Base-by-base conservation (phyloP, 306 rosid species). In the Psophocarpus tetragonolobus region DNA sequence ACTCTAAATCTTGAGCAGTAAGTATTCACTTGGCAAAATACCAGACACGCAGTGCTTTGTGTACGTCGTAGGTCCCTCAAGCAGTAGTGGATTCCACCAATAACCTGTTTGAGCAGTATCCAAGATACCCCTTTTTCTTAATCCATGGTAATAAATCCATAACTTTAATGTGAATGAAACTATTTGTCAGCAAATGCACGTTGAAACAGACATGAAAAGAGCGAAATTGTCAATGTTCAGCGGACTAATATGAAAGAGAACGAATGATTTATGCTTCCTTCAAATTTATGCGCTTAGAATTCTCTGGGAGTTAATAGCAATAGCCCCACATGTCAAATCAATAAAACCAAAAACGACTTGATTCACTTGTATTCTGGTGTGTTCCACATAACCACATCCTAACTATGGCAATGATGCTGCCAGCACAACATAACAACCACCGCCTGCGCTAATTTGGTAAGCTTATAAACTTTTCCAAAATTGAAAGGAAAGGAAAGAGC, bases 301-400 rank as follows among this genome's bases (percentile, higher is more conserved):
- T 78, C 79, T 58, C 27, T 50, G 35, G 64, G 78, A 13, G 20
- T 29, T 72, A 68, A 50, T 18, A 50, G 48, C 39, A 50, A 73
- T 41, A 74, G 64, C 73, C 88, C 89, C 86, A 82, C 90, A 32
- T 82, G 85, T 80, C 84, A 80, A 65, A 48, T 82, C 87, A 65
- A 81, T 60, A 57, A 85, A 75, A 68, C 75, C 30, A 41, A 69
- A 67, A 45, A 68, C 24, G 23, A 76, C 51, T 67, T 13, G 74
- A 78, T 80, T 60, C 47, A 77, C 56, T 71, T 41, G 51, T 77
- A 76, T 66, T 78, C 57, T 61, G 71, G 82, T 63, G 74, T 68
- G 73, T 77, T 80, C 81, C 87, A 74, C 83, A 73, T 82, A 81
- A 74, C 77, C 75, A 76, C 32, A 57, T 73, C 75, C 77, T 72